phyloP scores from a whole-genome alignment of 2,329 filamentous ascomycete genomes.

The Pezizomycotina sp. region DNA sequence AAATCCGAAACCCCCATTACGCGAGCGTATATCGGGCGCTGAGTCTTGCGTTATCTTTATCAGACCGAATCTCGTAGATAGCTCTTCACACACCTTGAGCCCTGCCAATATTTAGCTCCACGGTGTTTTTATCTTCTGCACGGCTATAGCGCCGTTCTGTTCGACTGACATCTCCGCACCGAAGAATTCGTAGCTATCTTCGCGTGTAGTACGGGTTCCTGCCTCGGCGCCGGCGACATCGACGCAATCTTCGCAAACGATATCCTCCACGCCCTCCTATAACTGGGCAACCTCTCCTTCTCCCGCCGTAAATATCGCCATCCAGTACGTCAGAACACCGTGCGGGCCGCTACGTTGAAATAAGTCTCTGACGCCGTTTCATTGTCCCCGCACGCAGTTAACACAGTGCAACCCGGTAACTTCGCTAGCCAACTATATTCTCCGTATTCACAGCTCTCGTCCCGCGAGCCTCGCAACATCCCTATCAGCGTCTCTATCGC shows the following conservation, averaged over 20 bases:
- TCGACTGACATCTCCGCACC: constrained; percentile 8
- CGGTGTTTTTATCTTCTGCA: not conserved
- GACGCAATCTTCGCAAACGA: constrained; percentile 1
- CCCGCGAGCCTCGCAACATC: not conserved
- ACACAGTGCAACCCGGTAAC: constrained; percentile 13
- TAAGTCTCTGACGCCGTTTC: constrained; percentile 3
- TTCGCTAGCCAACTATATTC: constrained; percentile 9
- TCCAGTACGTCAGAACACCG: constrained; percentile 8
- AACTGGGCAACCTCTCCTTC: constrained; percentile 1
- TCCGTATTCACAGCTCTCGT: too few species aligned
- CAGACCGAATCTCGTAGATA: too few species aligned
- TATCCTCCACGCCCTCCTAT: constrained; percentile 1
- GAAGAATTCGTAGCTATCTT: constrained; percentile 10
- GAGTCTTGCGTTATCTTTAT: too few species aligned
- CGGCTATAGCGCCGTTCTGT: constrained; percentile 3
- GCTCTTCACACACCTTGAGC: constrained; percentile 8
- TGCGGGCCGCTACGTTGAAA: not conserved
- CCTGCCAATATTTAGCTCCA: constrained; percentile 11
- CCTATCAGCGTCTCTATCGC: not conserved
- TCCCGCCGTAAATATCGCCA: constrained; percentile 3
- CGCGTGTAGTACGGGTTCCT: constrained; percentile 11
- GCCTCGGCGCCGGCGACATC: not conserved
- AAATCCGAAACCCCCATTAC: too few species aligned
- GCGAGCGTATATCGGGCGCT: too few species aligned
- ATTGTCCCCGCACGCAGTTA: constrained; percentile 11